Evolutionary conservation across 345 rosid species (phyloP), one percentile per base, ranked within the genome.

Genomic region (Dipteronia sinensis): DNA sequence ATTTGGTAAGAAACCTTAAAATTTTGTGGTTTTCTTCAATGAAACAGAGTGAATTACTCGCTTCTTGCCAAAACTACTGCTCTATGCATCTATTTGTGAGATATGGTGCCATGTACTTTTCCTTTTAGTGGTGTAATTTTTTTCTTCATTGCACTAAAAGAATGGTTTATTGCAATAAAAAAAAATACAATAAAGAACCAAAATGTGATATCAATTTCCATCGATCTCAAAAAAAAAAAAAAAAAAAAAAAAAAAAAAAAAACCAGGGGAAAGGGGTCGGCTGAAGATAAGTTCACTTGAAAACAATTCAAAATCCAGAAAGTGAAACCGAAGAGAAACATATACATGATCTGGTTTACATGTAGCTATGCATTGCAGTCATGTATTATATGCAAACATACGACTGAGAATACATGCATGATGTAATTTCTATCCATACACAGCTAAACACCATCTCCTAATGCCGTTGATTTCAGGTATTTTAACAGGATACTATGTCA

Each of bases 371-470:
- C 70, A 40, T 67, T 56, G 38, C 34, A 65, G 38, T 65, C 16
- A 13, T 46, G 34, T 7, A 29, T n/a, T 64, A 25, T 49, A 47
- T 65, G 25, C 69, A 47, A 74, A 19, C 68, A 62, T 3, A 64
- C 29, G 3, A 40, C 66, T n/a, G 8, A 34, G 12, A 23, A 15
- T 51, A 20, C 31, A 31, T 4, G 49, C 12, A 25, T 49, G 38
- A 42, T 25, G 72, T 10, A 20, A 42, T 76, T 58, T 66, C 64
- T 71, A 56, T 38, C 6, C 38, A 4, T 31, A 31, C 34, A 65
- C 74, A 63, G 46, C 76, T 22, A 58, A 79, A 65, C 51, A 61
- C 25, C 7, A 3, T 22, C 47, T 11, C 55, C 72, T 10, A 19
- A 10, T 29, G 72, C 56, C 64, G 34, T 7, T 49, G 51, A 58